Conservation (phyloP, 106 monocot genomes). For the Allium fistulosum region DNA sequence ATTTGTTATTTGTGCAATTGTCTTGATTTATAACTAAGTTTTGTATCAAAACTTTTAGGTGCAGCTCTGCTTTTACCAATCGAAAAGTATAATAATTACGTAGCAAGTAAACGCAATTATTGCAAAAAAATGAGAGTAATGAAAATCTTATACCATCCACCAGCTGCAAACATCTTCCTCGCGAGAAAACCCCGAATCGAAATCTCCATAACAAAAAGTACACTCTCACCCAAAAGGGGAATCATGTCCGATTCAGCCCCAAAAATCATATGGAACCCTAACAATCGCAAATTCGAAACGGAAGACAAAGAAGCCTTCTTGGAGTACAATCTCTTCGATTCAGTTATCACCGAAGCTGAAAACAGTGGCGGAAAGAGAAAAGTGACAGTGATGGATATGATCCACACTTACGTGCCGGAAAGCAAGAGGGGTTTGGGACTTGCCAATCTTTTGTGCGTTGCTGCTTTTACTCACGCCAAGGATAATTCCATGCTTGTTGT, state of each 20-base stretch:
- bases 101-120: no score
- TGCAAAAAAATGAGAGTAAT: no score
- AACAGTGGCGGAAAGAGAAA: background rate
- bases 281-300: slow-evolving; percentile 61
- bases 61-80: no score
- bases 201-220: no score
- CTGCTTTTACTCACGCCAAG: slow-evolving; percentile 76
- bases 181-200: no score
- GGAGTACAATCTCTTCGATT: slow-evolving; percentile 44
- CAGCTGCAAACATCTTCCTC: no score
- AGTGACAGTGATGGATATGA: slow-evolving; percentile 63
- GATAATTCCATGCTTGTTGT: slow-evolving; percentile 45
- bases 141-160: no score
- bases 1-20: no score
- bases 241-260: background rate
- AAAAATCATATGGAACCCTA: slow-evolving; percentile 65
- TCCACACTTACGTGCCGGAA: slow-evolving; percentile 81
- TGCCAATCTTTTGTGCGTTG: slow-evolving; percentile 60
- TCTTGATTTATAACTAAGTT: no score
- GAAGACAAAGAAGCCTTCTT: slow-evolving; percentile 80
- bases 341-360: background rate
- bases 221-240: no score
- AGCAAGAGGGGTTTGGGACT: slow-evolving; percentile 75
- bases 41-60: no score
- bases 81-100: no score